Conservation (phyloP, 2,329 filamentous ascomycete genomes). For the Beauveria sp. region DNA sequence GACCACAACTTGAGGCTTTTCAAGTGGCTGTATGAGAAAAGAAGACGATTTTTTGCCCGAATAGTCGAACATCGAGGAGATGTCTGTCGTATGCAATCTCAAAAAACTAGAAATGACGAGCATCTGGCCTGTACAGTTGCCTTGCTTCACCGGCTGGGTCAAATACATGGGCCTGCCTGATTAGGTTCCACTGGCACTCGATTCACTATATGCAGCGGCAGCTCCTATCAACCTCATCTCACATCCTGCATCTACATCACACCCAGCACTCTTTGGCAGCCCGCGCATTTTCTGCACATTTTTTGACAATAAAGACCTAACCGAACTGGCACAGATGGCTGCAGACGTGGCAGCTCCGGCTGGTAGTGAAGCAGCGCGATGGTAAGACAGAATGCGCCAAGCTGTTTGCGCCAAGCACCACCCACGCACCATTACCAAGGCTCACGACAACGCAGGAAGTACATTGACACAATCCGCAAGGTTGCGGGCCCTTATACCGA, state of each 20-base stretch:
- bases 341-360: conserved; percentile 5
- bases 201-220: background rate
- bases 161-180: background rate
- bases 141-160: too few relatives aligned
- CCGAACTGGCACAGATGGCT: background rate
- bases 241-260: background rate
- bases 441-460: conserved; percentile 50
- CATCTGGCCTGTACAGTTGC: too few relatives aligned
- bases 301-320: background rate
- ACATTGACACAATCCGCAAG: conserved; percentile 73
- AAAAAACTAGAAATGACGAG: too few relatives aligned
- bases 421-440: background rate
- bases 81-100: too few relatives aligned
- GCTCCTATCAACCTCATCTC: background rate
- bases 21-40: background rate
- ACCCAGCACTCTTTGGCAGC: background rate
- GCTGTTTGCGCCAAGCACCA: background rate
- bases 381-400: conserved; percentile 19
- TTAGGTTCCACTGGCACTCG: background rate
- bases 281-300: background rate
- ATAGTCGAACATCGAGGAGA: too few relatives aligned
- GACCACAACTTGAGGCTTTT: too few relatives aligned
- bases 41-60: background rate
- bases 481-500: conserved; percentile 77
- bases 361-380: conserved; percentile 25